These are phyloP conservation scores for Vanderwaltozyma polyspora DNA, from an alignment of 805 yeast genomes.

Conservation along the genomic window DNA sequence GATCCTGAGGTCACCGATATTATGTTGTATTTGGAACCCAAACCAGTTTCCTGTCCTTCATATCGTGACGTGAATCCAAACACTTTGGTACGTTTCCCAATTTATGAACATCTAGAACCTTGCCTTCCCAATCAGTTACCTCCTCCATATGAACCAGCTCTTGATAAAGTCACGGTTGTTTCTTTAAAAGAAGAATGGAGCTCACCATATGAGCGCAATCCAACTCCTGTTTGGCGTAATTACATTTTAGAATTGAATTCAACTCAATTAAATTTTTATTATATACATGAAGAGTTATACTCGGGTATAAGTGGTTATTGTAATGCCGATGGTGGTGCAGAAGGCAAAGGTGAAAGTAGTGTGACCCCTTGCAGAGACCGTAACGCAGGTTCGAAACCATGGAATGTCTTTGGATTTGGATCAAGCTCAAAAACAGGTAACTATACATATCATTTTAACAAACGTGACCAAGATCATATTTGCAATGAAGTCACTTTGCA, in stretches of 20 bases:
- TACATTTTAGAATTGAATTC: conserved; percentile 68
- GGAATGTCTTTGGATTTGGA: background rate
- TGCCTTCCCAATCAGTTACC: conserved; percentile 31
- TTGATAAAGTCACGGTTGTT: conserved; percentile 46
- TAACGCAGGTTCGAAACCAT: background rate
- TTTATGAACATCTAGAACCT: conserved; percentile 24
- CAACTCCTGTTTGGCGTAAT: conserved; percentile 58
- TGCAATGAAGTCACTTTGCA: conserved; percentile 11
- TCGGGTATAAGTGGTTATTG: conserved; percentile 20
- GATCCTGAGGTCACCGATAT: conserved; percentile 1
- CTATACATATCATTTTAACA: conserved; percentile 17
- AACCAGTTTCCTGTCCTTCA: conserved; percentile 28
- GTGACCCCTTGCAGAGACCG: background rate
- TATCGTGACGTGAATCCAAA: conserved; percentile 20
- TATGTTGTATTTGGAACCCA: conserved; percentile 27
- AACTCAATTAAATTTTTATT: conserved; percentile 69
- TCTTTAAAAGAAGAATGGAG: conserved; percentile 63
- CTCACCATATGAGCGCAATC: conserved; percentile 64
- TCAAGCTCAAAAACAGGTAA: conserved; percentile 10
- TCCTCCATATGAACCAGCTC: conserved; percentile 60
- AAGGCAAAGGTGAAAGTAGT: background rate
- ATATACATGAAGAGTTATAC: conserved; percentile 28
- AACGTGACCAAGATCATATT: conserved; percentile 20
- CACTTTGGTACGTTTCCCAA: conserved; percentile 24
- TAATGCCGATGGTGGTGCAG: background rate